Conservation (phyloP, 2,329 filamentous ascomycete genomes). For the Monosporascus sp. region DNA sequence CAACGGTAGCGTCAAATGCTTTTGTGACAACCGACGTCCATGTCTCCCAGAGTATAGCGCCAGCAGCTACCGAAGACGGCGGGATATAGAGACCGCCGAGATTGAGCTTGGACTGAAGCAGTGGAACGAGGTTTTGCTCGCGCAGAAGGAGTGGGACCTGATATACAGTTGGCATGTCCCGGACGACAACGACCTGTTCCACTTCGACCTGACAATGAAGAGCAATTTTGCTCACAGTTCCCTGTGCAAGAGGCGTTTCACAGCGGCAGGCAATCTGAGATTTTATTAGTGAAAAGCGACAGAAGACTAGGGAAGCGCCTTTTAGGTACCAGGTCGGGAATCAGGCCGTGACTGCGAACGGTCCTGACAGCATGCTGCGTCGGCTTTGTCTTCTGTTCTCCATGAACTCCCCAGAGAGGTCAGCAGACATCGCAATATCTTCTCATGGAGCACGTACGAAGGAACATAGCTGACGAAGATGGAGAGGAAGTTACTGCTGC, state of each 20-base stretch:
- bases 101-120: slow-evolving; percentile 60
- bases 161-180: slow-evolving; percentile 85
- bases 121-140: slow-evolving; percentile 67
- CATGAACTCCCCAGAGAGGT: slow-evolving; percentile 22
- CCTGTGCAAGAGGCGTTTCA: slow-evolving; percentile 65
- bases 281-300: slow-evolving; percentile 11
- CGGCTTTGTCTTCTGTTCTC: slow-evolving; percentile 92
- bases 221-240: slow-evolving; percentile 81
- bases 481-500: slow-evolving; percentile 76
- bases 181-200: slow-evolving; percentile 83
- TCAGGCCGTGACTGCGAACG: slow-evolving; percentile 73
- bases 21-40: slow-evolving; percentile 72
- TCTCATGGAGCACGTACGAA: too few relatives aligned
- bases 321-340: slow-evolving; percentile 59
- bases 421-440: too few relatives aligned
- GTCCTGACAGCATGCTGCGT: slow-evolving; percentile 87
- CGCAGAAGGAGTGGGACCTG: slow-evolving; percentile 91
- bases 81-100: slow-evolving; percentile 54
- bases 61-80: slow-evolving; percentile 52
- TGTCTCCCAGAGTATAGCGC: slow-evolving; percentile 63
- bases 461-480: slow-evolving; percentile 90
- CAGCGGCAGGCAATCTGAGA: slow-evolving; percentile 85
- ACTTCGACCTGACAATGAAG: slow-evolving; percentile 81
- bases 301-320: background rate
- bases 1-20: slow-evolving; percentile 63